Evolutionary conservation across 148 eudicot species (phyloP), one percentile per base, ranked within the genome.

Genomic region (Rhododendron williamsianum): DNA sequence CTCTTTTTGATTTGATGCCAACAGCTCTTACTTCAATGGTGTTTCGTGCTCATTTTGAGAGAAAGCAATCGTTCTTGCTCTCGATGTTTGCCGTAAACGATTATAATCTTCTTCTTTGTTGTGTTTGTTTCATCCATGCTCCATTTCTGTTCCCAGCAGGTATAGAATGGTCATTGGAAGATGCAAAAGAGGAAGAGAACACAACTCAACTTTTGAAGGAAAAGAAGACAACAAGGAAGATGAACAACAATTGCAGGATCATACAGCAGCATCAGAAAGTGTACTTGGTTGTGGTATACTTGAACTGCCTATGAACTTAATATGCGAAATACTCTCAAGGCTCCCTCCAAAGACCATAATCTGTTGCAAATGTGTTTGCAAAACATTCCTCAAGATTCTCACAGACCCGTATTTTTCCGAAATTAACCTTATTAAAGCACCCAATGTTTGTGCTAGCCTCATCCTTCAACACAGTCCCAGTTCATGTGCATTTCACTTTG

Each of bases 341-440:
- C 89, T 86, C 76, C 86, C 88, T 27, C 77, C 86, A 60, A 84
- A 58, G 81, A 45, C 78, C 45, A 87, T 89, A 82, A 9, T 89
- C 58, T 33, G 73, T 21, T 89, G 87, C 85, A 87, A 73, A 86
- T 69, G 86, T 48, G 89, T 86, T 21, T 89, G 89, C 83, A 89
- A 83, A 67, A 83, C 43, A 16, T 83, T 89, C 63, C 83, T 83
- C n/a, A 54, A 87, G 19, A 67, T 89, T 6, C 80, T 89, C 82
- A 86, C 63, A 49, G 91, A 89, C 76, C 88, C 88, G 45, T 86
- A 87, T 77, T 89, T 87, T 82, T 73, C 85, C 18, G 25, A 81
- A 81, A 30, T 84, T 51, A 86, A 87, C 82, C 84, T 90, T 35
- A 36, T 72, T 46, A 78, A 49, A 84, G 87, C 86, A 56, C 86